Evolutionary conservation across 2,329 filamentous ascomycete genomes (phyloP).

Genomic region (Tolypocladium paradoxum): DNA sequence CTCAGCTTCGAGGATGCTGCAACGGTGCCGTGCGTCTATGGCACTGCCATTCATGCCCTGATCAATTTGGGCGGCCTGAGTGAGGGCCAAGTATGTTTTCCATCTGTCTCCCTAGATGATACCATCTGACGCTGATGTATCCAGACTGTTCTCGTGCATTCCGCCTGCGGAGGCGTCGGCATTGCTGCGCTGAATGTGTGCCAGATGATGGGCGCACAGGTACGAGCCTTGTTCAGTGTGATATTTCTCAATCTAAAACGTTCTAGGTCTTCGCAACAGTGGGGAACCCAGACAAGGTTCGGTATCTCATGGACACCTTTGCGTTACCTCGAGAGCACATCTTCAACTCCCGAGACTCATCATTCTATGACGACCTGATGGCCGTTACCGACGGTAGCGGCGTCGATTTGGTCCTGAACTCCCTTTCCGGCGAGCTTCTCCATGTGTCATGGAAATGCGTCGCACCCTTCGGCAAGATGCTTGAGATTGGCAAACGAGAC

Average conservation of each 20-base stretch:
- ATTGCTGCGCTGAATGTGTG: constrained; percentile 17
- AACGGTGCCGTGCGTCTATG: constrained; percentile 19
- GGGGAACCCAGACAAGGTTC: constrained; percentile 16
- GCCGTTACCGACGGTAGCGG: constrained; percentile 16
- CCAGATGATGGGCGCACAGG: constrained; percentile 12
- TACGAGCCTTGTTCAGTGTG: not conserved
- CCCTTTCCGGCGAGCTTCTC: constrained; percentile 20
- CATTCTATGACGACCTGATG: constrained; percentile 18
- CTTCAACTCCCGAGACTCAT: constrained; percentile 18
- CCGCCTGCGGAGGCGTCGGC: constrained; percentile 18
- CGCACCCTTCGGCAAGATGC: constrained; percentile 17
- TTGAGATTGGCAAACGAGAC: constrained; percentile 26
- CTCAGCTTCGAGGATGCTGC: constrained; percentile 23
- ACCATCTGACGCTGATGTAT: not conserved
- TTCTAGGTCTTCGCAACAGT: constrained; percentile 14
- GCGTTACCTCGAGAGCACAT: constrained; percentile 15
- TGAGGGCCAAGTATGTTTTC: constrained; percentile 4
- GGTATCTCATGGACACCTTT: constrained; percentile 12
- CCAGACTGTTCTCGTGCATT: constrained; percentile 20
- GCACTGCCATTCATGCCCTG: constrained; percentile 16
- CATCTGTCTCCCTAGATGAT: not conserved
- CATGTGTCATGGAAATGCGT: constrained; percentile 23
- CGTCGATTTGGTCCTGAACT: constrained; percentile 26
- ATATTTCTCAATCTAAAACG: not conserved
- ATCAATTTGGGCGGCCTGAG: constrained; percentile 3